These are phyloP conservation scores for Scedosporium aurantiacum DNA, from an alignment of 2,329 filamentous ascomycete species.

Conservation along the genomic window DNA sequence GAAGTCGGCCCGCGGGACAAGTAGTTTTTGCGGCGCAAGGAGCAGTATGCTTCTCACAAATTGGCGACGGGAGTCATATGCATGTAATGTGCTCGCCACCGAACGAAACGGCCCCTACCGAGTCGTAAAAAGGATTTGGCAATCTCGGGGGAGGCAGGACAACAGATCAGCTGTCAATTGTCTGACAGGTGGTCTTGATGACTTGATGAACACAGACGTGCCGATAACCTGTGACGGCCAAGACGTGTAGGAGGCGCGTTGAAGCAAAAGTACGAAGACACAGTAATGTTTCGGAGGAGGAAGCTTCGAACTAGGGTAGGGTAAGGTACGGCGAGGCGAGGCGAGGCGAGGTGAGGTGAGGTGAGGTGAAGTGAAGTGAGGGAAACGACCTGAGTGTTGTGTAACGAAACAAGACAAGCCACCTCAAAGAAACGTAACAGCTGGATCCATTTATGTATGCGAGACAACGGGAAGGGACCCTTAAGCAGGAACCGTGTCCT, in stretches of 20 bases:
- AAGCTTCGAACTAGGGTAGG: too few relatives aligned
- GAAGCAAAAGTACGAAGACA: not conserved
- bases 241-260: not conserved
- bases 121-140: not conserved
- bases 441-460: not conserved
- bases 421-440: not conserved
- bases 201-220: not conserved
- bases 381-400: not conserved
- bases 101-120: not conserved
- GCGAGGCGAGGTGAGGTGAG: not conserved
- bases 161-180: not conserved
- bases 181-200: not conserved
- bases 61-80: not conserved
- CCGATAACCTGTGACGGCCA: not conserved
- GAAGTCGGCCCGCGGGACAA: not conserved
- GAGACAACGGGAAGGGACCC: not conserved
- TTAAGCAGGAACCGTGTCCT: not conserved
- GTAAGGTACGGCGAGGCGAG: too few relatives aligned
- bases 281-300: too few relatives aligned
- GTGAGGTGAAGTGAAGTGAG: not conserved
- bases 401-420: not conserved
- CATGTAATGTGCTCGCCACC: not conserved
- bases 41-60: not conserved
- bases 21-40: not conserved
- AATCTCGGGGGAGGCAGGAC: not conserved